Base-by-base conservation (phyloP, 495 filamentous ascomycete species). In the Pyronema omphalodes region DNA sequence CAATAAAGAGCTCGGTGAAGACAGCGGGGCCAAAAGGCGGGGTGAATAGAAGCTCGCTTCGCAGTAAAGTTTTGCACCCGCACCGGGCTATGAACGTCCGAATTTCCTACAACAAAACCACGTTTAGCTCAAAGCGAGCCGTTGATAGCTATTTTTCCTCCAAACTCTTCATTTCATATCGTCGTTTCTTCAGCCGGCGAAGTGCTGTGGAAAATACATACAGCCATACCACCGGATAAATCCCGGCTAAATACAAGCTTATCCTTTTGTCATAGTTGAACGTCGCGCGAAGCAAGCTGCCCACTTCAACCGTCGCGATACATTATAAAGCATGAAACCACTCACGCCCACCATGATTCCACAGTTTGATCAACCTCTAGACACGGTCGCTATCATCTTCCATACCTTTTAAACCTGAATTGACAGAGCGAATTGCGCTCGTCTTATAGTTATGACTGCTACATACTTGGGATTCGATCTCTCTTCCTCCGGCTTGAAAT, bases 401-500 rank as follows among this genome's bases (percentile, higher is more conserved):
- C 23, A 29, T 29, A 29, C 23, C 23, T 29, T n/a, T n/a, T 41
- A 17, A 41, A 41, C 39, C 15, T 3, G 39, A 29, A 1, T 29
- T 29, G 5, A 29, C 2, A 29, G 23, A 29, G 23, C 7, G 11
- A 17, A 41, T 41, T 41, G 39, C 11, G 39, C 39, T n/a, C 7
- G 7, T 11, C 47, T 29, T 17, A 43, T 35, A 14, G 37, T 6
- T 17, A 52, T 52, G 50, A 6, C 50, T 43, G 9, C 50, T 9
- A 52, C 37, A 41, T 95, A 94, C 59, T 75, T 95, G 54, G 89
- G 89, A 41, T 89, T 95, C 66, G 89, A 98, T 67, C 83, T 98
- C 45, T 94, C 88, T 23, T 96, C 91, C 54, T 91, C 95, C 69
- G 88, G 94, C 66, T 73, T 95, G 29, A 98, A 98, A 74, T 86